Percentiles rank a stretch among this genome's conserved stretches.
Conservation (phyloP, 2,329 filamentous ascomycete genomes). For the Penicillium sp. region DNA sequence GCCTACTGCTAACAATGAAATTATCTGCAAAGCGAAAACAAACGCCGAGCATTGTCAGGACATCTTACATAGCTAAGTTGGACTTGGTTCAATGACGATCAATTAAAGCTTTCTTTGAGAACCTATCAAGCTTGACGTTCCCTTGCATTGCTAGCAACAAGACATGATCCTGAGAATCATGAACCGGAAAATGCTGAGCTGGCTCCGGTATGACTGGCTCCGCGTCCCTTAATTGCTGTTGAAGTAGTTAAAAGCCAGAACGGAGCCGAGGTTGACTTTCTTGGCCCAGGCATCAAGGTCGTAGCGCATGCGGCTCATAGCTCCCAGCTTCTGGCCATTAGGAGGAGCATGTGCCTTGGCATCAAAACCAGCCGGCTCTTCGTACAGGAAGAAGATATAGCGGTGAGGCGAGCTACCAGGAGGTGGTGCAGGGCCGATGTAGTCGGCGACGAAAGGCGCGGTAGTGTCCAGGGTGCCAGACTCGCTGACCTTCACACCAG, state of each 20-base stretch:
- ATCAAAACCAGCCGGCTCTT: slow-evolving; percentile 49
- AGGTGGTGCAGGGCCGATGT: slow-evolving; percentile 52
- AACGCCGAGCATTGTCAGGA: neutral
- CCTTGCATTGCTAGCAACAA: neutral
- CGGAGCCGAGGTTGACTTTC: slow-evolving; percentile 33
- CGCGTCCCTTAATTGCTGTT: slow-evolving; percentile 23
- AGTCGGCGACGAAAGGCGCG: slow-evolving; percentile 37
- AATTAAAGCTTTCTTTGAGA: neutral
- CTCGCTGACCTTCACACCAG: slow-evolving; percentile 22
- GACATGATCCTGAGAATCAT: neutral
- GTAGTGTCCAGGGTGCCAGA: slow-evolving; percentile 13
- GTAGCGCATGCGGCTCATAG: slow-evolving; percentile 45
- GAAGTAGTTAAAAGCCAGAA: slow-evolving; percentile 46
- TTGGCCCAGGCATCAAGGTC: slow-evolving; percentile 47
- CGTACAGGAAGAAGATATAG: slow-evolving; percentile 54
- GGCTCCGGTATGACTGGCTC: neutral
- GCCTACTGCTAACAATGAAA: neutral
- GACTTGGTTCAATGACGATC: neutral
- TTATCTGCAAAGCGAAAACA: neutral
- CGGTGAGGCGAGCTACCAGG: slow-evolving; percentile 51
- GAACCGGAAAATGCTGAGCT: neutral
- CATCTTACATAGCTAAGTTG: too few relatives aligned
- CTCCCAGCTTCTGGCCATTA: slow-evolving; percentile 40
- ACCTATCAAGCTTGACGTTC: neutral
- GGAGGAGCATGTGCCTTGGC: slow-evolving; percentile 36